A percentile compares a stretch with the other conserved stretches of the same genome.
These are phyloP conservation scores for Kentomonas sorsogonicus DNA, from an alignment of 208 protist genomes.

Conservation along the genomic window DNA sequence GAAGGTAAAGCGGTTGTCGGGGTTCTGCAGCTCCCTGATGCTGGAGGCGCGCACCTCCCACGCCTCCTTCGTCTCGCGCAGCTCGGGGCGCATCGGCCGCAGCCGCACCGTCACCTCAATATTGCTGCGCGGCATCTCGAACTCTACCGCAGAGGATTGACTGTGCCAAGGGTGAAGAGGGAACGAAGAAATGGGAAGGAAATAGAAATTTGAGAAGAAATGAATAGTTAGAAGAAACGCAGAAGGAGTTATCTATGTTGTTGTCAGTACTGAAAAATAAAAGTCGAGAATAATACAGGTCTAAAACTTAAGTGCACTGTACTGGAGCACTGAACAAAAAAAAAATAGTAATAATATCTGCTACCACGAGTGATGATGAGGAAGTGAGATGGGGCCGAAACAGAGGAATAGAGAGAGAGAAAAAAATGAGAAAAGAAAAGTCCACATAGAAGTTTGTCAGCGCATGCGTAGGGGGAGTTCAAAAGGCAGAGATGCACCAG, in stretches of 20 bases:
- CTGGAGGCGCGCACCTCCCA: constrained; percentile 28
- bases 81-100: constrained; percentile 42
- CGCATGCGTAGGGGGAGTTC: too few relatives aligned
- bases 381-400: background rate
- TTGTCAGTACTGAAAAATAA: too few relatives aligned
- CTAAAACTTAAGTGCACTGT: constrained; percentile 2
- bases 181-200: constrained; percentile 2
- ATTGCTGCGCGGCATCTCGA: constrained; percentile 26
- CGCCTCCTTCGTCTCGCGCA: constrained; percentile 36
- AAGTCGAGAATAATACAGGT: background rate
- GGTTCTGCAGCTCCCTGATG: constrained; percentile 44
- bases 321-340: background rate
- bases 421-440: constrained; percentile 10
- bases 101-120: constrained; percentile 71
- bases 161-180: background rate
- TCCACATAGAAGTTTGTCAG: constrained; percentile 2
- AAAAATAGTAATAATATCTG: too few relatives aligned
- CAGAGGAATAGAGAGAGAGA: background rate
- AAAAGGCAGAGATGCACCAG: too few relatives aligned
- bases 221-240: too few relatives aligned
- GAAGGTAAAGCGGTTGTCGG: constrained; percentile 65
- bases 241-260: too few relatives aligned
- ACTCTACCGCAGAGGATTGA: background rate
- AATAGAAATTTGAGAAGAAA: constrained; percentile 12
- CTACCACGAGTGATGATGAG: too few relatives aligned